A percentile compares a stretch with the other conserved stretches of the same genome.
These are phyloP conservation scores for Rosa rugosa DNA, from an alignment of 306 rosid species.

Conservation along the genomic window DNA sequence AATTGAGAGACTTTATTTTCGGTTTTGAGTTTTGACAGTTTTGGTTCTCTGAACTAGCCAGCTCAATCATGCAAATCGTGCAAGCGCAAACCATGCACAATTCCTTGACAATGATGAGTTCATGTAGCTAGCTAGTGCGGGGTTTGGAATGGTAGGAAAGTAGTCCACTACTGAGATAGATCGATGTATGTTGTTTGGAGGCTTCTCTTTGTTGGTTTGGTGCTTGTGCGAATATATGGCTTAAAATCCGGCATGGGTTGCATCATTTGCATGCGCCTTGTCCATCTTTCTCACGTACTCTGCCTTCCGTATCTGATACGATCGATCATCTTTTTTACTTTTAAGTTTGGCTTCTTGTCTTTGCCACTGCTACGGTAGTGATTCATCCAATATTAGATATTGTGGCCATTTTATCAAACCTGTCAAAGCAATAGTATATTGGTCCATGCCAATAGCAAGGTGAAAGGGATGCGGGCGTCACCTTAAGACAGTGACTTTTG, in stretches of 20 bases:
- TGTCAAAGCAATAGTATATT: neutral
- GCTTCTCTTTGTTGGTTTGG: conserved; percentile 4
- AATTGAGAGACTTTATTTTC: neutral
- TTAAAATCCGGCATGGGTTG: too few species aligned
- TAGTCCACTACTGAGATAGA: neutral
- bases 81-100: neutral
- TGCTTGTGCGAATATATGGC: neutral
- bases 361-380: neutral
- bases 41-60: neutral
- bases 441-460: neutral
- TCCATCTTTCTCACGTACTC: neutral
- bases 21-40: neutral
- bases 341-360: neutral
- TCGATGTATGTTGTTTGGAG: neutral
- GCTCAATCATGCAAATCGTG: neutral
- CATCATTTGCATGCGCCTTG: neutral
- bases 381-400: neutral
- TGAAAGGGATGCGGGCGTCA: neutral
- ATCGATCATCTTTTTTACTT: neutral
- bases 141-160: neutral
- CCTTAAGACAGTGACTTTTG: neutral
- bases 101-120: neutral
- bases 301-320: neutral
- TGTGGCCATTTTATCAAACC: neutral
- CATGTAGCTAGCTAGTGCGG: neutral